Conservation (phyloP, 371 early-diverging fungal species). For the Zychaea mexicana region DNA sequence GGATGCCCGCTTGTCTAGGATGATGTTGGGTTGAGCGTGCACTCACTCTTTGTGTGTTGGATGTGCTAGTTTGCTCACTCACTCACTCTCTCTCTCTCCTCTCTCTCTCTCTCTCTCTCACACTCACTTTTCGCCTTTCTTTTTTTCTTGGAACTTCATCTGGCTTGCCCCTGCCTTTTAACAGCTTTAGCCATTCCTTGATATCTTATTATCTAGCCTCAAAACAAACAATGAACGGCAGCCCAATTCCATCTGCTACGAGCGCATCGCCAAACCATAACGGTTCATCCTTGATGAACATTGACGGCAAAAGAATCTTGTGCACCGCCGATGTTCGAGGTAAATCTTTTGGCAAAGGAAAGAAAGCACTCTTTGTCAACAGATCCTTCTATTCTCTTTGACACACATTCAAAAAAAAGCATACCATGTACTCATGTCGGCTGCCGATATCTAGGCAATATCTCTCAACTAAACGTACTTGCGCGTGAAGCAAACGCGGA, state of each 20-base stretch:
- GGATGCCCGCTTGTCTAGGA: neutral
- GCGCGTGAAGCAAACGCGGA: constrained; percentile 62
- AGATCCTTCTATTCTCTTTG: neutral
- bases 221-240: constrained; percentile 22
- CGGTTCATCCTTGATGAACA: constrained; percentile 14
- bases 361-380: neutral
- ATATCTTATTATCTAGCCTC: neutral
- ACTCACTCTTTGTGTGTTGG: too few species aligned
- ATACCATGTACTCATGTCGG: neutral
- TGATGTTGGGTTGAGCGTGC: too few species aligned
- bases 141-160: neutral
- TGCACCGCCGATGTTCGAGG: constrained; percentile 31
- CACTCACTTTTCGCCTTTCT: neutral
- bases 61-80: too few species aligned
- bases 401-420: neutral
- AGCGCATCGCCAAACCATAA: constrained; percentile 21
- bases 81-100: neutral
- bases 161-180: neutral
- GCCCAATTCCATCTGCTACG: constrained; percentile 27
- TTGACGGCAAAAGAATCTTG: constrained; percentile 27
- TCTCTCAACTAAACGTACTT: constrained; percentile 64
- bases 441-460: constrained; percentile 42
- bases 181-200: neutral
- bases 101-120: neutral
- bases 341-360: constrained; percentile 6